Percentiles rank a stretch among this genome's conserved stretches.
Evolutionary conservation across 179 eudicot species (phyloP).

Genomic region (Drosera spatulata): DNA sequence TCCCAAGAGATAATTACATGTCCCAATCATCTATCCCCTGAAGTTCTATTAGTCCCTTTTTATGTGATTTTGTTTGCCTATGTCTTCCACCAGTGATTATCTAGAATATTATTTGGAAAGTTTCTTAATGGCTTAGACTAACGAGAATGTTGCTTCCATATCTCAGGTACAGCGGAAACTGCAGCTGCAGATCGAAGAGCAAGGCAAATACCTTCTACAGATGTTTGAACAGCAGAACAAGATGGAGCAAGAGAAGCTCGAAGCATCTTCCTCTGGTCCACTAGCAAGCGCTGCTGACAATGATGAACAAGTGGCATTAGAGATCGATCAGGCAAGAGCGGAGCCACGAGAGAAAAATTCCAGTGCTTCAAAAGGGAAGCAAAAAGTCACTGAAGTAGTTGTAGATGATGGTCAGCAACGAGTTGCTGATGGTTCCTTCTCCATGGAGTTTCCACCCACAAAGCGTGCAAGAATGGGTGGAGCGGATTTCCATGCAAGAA

Average conservation of each 20-base stretch:
- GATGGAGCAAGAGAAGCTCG: slow-evolving; percentile 18
- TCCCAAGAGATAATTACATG: too few species aligned
- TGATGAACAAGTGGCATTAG: slow-evolving; percentile 13
- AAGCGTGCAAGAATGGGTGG: too few species aligned
- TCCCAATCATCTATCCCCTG: too few species aligned
- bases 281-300: slow-evolving; percentile 4
- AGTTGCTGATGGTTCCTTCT: neutral
- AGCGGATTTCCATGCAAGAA: too few species aligned
- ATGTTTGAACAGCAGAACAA: slow-evolving; percentile 38
- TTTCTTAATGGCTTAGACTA: neutral
- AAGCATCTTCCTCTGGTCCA: slow-evolving; percentile 5
- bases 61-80: too few species aligned
- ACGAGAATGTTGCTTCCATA: neutral
- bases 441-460: neutral
- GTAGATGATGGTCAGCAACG: neutral
- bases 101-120: neutral
- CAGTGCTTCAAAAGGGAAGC: slow-evolving; percentile 17
- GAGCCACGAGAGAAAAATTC: slow-evolving; percentile 8
- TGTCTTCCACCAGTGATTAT: too few species aligned
- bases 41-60: too few species aligned
- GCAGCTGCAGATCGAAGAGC: slow-evolving; percentile 41
- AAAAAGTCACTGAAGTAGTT: slow-evolving; percentile 4
- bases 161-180: slow-evolving; percentile 35
- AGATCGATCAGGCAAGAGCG: slow-evolving; percentile 10
- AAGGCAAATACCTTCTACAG: slow-evolving; percentile 34